Conservation (phyloP, 306 rosid genomes). For the Quercus gilva region DNA sequence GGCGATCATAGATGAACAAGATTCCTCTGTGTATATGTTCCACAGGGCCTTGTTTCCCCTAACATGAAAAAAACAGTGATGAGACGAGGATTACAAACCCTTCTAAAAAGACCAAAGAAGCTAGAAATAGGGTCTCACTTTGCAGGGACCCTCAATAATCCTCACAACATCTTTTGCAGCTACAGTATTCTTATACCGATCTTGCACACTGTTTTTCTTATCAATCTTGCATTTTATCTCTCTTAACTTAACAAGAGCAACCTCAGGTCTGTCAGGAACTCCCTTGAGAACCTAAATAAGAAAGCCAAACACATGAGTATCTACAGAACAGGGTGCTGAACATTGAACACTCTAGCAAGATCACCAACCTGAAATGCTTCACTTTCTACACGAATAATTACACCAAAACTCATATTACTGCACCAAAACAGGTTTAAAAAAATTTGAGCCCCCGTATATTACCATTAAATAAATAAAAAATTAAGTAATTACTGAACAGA, state of each 20-base stretch:
- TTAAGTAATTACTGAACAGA: slow-evolving; percentile 2
- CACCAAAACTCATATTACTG: slow-evolving; percentile 93
- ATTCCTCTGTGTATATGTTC: slow-evolving; percentile 93
- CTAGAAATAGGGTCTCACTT: slow-evolving; percentile 49
- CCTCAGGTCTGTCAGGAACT: slow-evolving; percentile 87
- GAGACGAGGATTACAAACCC: slow-evolving; percentile 11
- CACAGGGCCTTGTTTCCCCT: slow-evolving; percentile 99
- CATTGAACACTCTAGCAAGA: neutral
- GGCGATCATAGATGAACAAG: slow-evolving; percentile 82
- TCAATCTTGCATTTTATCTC: slow-evolving; percentile 93
- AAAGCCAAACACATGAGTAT: slow-evolving; percentile 19
- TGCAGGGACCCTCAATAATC: slow-evolving; percentile 85
- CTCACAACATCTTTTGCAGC: slow-evolving; percentile 85
- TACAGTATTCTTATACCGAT: slow-evolving; percentile 64
- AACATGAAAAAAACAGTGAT: slow-evolving; percentile 2
- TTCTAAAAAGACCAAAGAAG: slow-evolving; percentile 16
- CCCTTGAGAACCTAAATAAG: slow-evolving; percentile 85
- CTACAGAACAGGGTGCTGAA: neutral
- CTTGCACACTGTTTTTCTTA: slow-evolving; percentile 79
- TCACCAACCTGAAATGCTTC: slow-evolving; percentile 90
- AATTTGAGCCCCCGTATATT: neutral
- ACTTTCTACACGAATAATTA: slow-evolving; percentile 89
- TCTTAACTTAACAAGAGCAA: slow-evolving; percentile 74
- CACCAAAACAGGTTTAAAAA: slow-evolving; percentile 29
- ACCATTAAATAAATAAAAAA: neutral